Base-by-base conservation (phyloP, 805 yeast genomes). In the Metschnikowia lunata region DNA sequence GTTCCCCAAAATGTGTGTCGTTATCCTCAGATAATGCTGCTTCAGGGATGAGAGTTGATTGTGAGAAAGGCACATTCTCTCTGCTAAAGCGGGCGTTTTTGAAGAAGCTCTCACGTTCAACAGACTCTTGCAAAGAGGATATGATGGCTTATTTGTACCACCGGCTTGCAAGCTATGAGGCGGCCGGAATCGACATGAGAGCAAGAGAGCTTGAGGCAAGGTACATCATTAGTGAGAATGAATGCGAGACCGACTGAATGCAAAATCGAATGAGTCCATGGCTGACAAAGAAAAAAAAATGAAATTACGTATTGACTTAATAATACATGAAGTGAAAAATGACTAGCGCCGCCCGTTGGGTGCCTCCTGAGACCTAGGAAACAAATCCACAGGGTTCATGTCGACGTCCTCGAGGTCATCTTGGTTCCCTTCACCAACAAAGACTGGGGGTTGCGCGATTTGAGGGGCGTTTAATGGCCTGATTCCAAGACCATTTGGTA, bases 371-470 rank as follows among this genome's bases (percentile, higher is more conserved):
- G 12, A 15, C 2, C 49, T 48, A n/a, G 64, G 63, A 37, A 60
- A 60, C 43, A 61, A 46, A 36, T 50, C 54, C 7, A 53, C 54
- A 11, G 52, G 50, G 38, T 66, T 71, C 66, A 63, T 63, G 30
- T 64, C 68, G 26, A 54, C 52, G 39, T 71, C 71, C 32, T 62
- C 67, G 7, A 51, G 42, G 7, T 50, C 56, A 44, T 39, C 56
- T 52, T 27, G 56, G 62, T 51, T 52, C 53, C 18, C 71, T 66
- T 43, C 52, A 15, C 37, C 31, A 8, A 30, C 28, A 43, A 71
- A 71, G 3, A 71, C 71, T 12, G 74, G 66, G 6, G 71, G 72
- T 47, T 69, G 75, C 13, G 54, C 52, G 9, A 69, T 65, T 34
- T 68, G 74, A 1, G 75, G 75, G 4, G 74, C 74, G 51, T 69